phyloP scores from a whole-genome alignment of 139 green algal genomes.

The Coelastrella sp. region DNA sequence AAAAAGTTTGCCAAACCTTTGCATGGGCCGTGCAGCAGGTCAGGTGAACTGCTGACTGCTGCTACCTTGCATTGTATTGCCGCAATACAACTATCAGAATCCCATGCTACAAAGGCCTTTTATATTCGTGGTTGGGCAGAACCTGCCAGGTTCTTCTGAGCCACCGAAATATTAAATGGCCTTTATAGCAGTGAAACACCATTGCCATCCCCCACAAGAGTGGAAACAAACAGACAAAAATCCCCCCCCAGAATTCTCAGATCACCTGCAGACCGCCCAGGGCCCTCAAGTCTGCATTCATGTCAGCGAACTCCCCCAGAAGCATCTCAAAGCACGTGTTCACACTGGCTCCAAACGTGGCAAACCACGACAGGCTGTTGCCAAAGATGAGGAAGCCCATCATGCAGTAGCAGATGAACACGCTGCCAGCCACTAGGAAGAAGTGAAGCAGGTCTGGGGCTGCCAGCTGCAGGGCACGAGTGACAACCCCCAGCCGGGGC shows the following conservation, averaged over 20 bases:
- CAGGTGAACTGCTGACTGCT: no score
- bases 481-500: constrained; percentile 86
- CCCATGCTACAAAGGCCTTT: no score
- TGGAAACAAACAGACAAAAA: neutral
- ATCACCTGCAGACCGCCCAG: constrained; percentile 77
- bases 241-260: neutral
- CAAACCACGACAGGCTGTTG: constrained; percentile 69
- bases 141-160: no score
- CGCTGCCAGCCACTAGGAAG: constrained; percentile 79
- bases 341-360: constrained; percentile 72
- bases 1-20: no score
- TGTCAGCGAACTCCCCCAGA: constrained; percentile 79
- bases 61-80: no score
- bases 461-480: constrained; percentile 79
- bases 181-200: no score
- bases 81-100: no score
- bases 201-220: neutral
- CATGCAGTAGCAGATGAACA: constrained; percentile 90
- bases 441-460: constrained; percentile 89
- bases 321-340: constrained; percentile 91
- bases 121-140: no score
- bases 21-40: no score
- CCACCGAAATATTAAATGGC: no score
- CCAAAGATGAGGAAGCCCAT: constrained; percentile 91
- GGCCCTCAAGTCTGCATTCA: constrained; percentile 71